A percentile compares a stretch with the other conserved stretches of the same genome.
phyloP scores from a whole-genome alignment of 768 basidiomycete genomes.

The Atractiella rhizophila region DNA sequence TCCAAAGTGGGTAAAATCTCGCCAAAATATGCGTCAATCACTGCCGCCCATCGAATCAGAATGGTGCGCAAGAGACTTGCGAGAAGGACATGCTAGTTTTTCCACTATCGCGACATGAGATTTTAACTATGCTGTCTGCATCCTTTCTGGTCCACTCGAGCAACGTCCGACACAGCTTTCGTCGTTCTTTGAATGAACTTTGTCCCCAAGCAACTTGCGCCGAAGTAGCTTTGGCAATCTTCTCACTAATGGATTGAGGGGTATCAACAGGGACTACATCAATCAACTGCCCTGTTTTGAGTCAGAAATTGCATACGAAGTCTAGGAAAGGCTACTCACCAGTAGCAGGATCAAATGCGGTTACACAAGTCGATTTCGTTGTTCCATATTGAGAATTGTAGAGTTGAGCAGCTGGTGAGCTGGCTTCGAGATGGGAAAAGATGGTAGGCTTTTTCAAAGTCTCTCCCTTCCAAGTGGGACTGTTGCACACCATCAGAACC shows the following conservation, averaged over 20 bases:
- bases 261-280: slow-evolving; percentile 37
- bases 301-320: too few species aligned
- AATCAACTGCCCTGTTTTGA: too few species aligned
- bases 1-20: slow-evolving; percentile 86
- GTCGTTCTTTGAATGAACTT: slow-evolving; percentile 51
- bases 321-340: too few species aligned
- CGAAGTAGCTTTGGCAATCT: slow-evolving; percentile 36
- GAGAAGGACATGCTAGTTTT: slow-evolving; percentile 47
- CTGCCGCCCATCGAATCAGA: slow-evolving; percentile 23
- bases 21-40: slow-evolving; percentile 77
- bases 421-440: too few species aligned
- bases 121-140: slow-evolving; percentile 56
- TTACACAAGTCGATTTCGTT: too few species aligned
- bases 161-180: slow-evolving; percentile 59
- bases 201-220: slow-evolving; percentile 52
- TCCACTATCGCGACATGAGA: slow-evolving; percentile 79
- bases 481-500: too few species aligned
- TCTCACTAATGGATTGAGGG: slow-evolving; percentile 40
- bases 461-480: too few species aligned
- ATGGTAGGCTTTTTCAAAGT: too few species aligned
- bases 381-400: too few species aligned
- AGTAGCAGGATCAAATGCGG: slow-evolving; percentile 2
- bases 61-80: neutral
- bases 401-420: too few species aligned
- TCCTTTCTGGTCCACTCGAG: slow-evolving; percentile 82